Percentiles rank a stretch among this genome's conserved stretches.
Evolutionary conservation across 129 eudicot genomes (phyloP).

Genomic region (Ambrosia artemisiifolia): DNA sequence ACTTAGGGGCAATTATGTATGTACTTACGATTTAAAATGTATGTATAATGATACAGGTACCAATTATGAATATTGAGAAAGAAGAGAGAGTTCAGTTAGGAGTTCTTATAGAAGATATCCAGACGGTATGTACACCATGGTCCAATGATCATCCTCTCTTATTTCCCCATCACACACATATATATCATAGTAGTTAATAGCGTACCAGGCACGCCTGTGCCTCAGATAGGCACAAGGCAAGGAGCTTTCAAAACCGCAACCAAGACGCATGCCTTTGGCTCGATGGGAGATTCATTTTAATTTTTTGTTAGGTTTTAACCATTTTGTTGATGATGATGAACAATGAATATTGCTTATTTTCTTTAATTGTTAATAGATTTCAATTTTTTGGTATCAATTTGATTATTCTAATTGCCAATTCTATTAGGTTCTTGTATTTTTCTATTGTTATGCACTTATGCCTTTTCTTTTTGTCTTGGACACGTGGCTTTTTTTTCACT

Average conservation of each 20-base stretch:
- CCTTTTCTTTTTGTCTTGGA: not conserved
- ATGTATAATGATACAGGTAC: constrained; percentile 56
- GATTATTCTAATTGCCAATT: not conserved
- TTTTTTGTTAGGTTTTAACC: not conserved
- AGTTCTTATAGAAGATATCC: constrained; percentile 60
- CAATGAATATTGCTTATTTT: not conserved
- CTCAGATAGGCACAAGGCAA: not conserved
- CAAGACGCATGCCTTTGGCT: not conserved
- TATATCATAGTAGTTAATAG: not conserved
- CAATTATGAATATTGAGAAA: constrained; percentile 65
- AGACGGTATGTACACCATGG: constrained; percentile 45
- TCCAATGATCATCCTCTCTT: not conserved
- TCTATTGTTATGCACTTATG: not conserved
- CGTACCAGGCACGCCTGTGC: not conserved
- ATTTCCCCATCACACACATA: not conserved
- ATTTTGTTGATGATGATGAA: not conserved
- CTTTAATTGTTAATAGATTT: not conserved
- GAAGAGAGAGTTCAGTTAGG: constrained; percentile 71
- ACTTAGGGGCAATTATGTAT: constrained; percentile 11
- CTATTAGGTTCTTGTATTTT: not conserved
- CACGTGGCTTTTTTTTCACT: not conserved
- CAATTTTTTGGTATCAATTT: not conserved
- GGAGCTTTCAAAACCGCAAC: not conserved
- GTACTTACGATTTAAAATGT: constrained; percentile 1
- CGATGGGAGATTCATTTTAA: not conserved